These are phyloP conservation scores for Yarrowia osloensis DNA, from an alignment of 805 yeast species.

Conservation along the genomic window DNA sequence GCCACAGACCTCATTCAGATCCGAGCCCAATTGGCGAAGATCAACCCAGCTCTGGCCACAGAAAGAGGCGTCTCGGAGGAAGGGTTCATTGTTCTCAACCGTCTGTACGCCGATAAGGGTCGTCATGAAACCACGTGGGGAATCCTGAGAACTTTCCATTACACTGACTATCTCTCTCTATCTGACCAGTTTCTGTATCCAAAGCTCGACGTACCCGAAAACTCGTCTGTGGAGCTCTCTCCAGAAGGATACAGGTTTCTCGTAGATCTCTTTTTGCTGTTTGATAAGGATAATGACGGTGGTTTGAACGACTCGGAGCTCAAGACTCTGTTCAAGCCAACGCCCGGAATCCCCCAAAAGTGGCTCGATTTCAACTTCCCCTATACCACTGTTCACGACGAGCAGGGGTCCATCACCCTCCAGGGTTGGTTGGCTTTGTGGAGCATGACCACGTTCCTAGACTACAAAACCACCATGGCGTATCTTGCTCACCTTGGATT, in stretches of 20 bases:
- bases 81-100: slow-evolving; percentile 78
- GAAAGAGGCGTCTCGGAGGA: slow-evolving; percentile 63
- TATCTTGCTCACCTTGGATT: slow-evolving; percentile 90
- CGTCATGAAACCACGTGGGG: slow-evolving; percentile 98
- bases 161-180: slow-evolving; percentile 87
- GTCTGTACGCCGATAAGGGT: slow-evolving; percentile 84
- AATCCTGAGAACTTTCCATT: slow-evolving; percentile 79
- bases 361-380: slow-evolving; percentile 92
- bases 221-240: slow-evolving; percentile 84
- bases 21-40: slow-evolving; percentile 44
- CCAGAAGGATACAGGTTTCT: slow-evolving; percentile 90
- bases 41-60: slow-evolving; percentile 41
- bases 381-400: slow-evolving; percentile 81
- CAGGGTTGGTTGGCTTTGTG: slow-evolving; percentile 99
- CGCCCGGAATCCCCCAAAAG: slow-evolving; percentile 86
- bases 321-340: slow-evolving; percentile 70
- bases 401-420: slow-evolving; percentile 81
- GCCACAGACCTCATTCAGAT: slow-evolving; percentile 45
- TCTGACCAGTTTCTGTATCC: slow-evolving; percentile 82
- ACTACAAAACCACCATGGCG: slow-evolving; percentile 78
- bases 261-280: slow-evolving; percentile 83
- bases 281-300: slow-evolving; percentile 96
- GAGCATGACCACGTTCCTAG: slow-evolving; percentile 93
- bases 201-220: slow-evolving; percentile 66
- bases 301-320: slow-evolving; percentile 81